A percentile compares a stretch with the other conserved stretches of the same genome.
phyloP scores from a whole-genome alignment of 129 eudicot genomes.

The Scalesia atractyloides region DNA sequence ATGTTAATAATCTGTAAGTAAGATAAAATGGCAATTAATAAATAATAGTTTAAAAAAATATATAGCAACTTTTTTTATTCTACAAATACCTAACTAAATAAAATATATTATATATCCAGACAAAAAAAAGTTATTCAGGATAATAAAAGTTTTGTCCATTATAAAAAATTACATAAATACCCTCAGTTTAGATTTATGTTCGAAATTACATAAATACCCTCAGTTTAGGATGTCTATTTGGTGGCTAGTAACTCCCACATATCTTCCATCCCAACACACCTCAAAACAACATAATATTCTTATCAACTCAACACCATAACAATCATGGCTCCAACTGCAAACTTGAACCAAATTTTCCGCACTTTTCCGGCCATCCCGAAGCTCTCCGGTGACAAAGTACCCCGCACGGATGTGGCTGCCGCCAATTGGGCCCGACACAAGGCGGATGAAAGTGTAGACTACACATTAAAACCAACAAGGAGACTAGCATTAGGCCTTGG shows the following conservation, averaged over 20 bases:
- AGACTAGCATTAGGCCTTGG: constrained; percentile 71
- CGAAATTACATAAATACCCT: constrained; percentile 36
- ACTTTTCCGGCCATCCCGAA: constrained; percentile 50
- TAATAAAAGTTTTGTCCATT: background rate
- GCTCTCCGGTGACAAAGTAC: constrained; percentile 23
- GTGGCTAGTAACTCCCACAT: constrained; percentile 49
- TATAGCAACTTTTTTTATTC: no score
- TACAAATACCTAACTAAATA: no score
- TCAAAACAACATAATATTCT: constrained; percentile 25
- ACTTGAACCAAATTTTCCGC: constrained; percentile 47
- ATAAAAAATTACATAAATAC: background rate
- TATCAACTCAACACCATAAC: constrained; percentile 13
- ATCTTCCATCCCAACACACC: constrained; percentile 18
- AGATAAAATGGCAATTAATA: no score
- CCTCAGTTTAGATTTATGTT: background rate
- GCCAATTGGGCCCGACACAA: constrained; percentile 37
- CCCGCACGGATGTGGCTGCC: constrained; percentile 15
- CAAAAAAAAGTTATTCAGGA: no score
- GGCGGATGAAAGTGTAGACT: constrained; percentile 38
- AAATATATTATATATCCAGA: no score
- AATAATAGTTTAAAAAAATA: no score
- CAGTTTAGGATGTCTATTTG: constrained; percentile 48
- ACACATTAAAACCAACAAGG: constrained; percentile 46
- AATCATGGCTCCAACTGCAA: constrained; percentile 55
- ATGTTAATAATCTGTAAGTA: no score